Conservation (phyloP, 176 grass and related monocot genomes). For the Zea luxurians region DNA sequence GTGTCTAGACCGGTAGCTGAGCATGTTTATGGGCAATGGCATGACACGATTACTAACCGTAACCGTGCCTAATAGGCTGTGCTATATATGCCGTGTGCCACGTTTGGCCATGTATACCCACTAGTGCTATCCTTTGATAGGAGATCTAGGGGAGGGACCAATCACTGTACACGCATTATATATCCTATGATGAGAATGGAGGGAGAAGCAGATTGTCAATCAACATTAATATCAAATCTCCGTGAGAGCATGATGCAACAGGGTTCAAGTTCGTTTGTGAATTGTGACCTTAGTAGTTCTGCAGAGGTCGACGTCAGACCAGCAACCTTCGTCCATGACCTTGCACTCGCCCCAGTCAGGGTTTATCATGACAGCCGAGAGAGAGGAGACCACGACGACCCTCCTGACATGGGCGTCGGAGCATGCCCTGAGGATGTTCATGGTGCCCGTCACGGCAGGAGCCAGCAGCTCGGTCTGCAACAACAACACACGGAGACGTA, state of each 20-base stretch:
- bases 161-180: no score
- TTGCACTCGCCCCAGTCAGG: conserved; percentile 42
- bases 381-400: conserved; percentile 67
- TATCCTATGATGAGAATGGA: no score
- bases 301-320: conserved; percentile 62
- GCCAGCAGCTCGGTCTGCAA: conserved; percentile 53
- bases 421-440: conserved; percentile 76
- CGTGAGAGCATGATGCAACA: background rate
- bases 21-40: no score
- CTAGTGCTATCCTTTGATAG: no score
- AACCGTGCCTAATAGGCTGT: no score
- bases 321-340: conserved; percentile 67
- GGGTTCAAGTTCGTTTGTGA: background rate
- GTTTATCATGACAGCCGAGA: conserved; percentile 38
- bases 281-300: conserved; percentile 54
- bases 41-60: no score
- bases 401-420: conserved; percentile 55
- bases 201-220: no score
- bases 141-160: no score
- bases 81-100: no score
- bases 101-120: no score
- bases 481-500: background rate
- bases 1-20: no score
- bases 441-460: conserved; percentile 66
- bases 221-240: background rate